Evolutionary conservation across 129 eudicot species (phyloP).

Genomic region (Mikania micrantha): DNA sequence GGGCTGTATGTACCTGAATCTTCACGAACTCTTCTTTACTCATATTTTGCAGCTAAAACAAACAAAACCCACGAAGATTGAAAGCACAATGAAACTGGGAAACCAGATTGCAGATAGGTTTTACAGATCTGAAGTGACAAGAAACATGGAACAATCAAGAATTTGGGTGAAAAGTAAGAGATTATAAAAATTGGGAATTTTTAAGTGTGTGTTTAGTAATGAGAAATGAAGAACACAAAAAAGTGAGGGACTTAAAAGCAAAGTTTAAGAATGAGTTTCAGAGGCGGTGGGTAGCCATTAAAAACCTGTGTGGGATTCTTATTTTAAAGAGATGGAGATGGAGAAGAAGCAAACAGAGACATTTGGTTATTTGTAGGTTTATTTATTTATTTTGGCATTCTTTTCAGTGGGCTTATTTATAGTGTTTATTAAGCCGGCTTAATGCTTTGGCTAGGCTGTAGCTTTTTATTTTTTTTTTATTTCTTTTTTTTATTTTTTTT

Average conservation of each 20-base stretch:
- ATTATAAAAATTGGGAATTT: slow-evolving; percentile 8
- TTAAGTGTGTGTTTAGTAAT: not conserved
- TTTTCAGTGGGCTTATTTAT: slow-evolving; percentile 22
- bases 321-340: slow-evolving; percentile 10
- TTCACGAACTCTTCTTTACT: slow-evolving; percentile 97
- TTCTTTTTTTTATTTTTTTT: too few relatives aligned
- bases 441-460: slow-evolving; percentile 15
- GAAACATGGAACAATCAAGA: slow-evolving; percentile 10
- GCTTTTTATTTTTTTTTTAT: not conserved
- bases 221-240: slow-evolving; percentile 17
- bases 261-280: slow-evolving; percentile 19
- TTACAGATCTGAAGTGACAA: slow-evolving; percentile 27
- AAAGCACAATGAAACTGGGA: not conserved
- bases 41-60: slow-evolving; percentile 35
- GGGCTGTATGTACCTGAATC: slow-evolving; percentile 66
- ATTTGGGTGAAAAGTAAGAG: slow-evolving; percentile 7
- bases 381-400: slow-evolving; percentile 29
- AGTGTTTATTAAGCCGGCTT: slow-evolving; percentile 27
- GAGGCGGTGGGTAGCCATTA: slow-evolving; percentile 70
- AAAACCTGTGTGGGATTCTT: slow-evolving; percentile 20
- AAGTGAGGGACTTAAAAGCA: too few relatives aligned
- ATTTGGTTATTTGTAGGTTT: slow-evolving; percentile 18
- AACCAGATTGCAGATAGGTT: slow-evolving; percentile 3
- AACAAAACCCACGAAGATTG: slow-evolving; percentile 10
- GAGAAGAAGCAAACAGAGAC: slow-evolving; percentile 1